phyloP scores from a whole-genome alignment of 805 yeast genomes.

The Ogataea populi-albae region DNA sequence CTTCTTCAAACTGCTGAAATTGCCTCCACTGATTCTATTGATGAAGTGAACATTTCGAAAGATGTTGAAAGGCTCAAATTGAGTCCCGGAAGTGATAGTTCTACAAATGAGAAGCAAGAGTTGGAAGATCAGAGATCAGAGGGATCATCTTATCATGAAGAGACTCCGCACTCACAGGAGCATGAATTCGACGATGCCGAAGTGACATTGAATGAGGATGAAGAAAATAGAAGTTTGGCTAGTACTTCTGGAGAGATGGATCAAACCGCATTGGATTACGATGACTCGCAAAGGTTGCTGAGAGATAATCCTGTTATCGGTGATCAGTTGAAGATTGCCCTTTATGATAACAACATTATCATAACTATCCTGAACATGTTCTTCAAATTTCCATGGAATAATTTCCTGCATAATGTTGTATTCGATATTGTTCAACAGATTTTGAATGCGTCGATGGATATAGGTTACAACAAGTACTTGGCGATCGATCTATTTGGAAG shows the following conservation, averaged over 20 bases:
- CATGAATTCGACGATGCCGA: conserved; percentile 29
- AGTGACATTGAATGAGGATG: conserved; percentile 22
- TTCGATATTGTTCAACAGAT: conserved; percentile 95
- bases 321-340: conserved; percentile 77
- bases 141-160: not conserved
- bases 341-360: conserved; percentile 71
- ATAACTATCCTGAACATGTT: conserved; percentile 63
- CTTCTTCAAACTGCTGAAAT: conserved; percentile 27
- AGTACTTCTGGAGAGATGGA: conserved; percentile 18
- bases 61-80: conserved; percentile 33
- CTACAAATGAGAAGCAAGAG: conserved; percentile 4
- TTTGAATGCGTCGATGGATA: conserved; percentile 75
- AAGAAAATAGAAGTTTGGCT: conserved; percentile 34
- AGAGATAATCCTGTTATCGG: conserved; percentile 67
- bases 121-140: conserved; percentile 1
- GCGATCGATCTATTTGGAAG: conserved; percentile 70
- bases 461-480: conserved; percentile 78
- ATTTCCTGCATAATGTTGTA: conserved; percentile 94
- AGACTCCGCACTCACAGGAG: conserved; percentile 1
- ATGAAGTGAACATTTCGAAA: conserved; percentile 33
- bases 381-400: conserved; percentile 91
- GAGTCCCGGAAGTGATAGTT: conserved; percentile 13
- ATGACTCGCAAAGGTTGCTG: conserved; percentile 31
- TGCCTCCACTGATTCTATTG: conserved; percentile 27
- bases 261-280: conserved; percentile 20